Conservation (phyloP, 768 basidiomycete species). For the Tricholoma bakamatsutake region DNA sequence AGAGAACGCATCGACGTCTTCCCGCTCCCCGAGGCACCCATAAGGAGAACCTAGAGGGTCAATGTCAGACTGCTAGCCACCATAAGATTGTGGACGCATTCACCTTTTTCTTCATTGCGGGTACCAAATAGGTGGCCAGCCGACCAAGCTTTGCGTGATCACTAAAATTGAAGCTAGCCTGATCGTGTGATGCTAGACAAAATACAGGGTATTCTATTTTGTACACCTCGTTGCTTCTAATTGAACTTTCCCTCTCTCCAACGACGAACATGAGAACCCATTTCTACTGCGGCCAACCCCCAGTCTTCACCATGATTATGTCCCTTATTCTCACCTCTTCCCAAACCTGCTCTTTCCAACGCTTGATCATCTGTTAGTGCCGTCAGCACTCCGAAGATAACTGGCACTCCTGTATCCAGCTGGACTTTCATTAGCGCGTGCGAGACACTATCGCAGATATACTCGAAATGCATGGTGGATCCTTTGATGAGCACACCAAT, state of each 20-base stretch:
- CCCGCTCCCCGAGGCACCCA: conserved; percentile 94
- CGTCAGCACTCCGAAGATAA: conserved; percentile 95
- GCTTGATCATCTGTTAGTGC: conserved; percentile 93
- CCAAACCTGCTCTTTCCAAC: conserved; percentile 88
- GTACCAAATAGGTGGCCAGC: conserved; percentile 4
- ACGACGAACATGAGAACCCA: conserved; percentile 59
- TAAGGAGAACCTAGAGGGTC: conserved; percentile 78
- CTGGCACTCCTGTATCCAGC: conserved; percentile 88
- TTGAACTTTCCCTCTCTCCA: conserved; percentile 71
- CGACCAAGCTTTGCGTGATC: not conserved
- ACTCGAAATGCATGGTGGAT: conserved; percentile 98
- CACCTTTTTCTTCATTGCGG: conserved; percentile 61
- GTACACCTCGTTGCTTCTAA: conserved; percentile 12
- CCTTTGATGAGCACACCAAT: conserved; percentile 99
- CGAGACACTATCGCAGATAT: conserved; percentile 92
- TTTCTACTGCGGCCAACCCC: conserved; percentile 95
- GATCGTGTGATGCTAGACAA: not conserved
- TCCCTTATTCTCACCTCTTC: conserved; percentile 59
- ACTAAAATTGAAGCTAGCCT: too few species aligned
- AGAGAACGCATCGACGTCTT: conserved; percentile 99
- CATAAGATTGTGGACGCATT: conserved; percentile 12
- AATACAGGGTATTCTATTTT: not conserved
- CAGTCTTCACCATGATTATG: conserved; percentile 99
- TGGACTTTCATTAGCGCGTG: conserved; percentile 94
- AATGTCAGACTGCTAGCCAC: conserved; percentile 14